A percentile compares a stretch with the other conserved stretches of the same genome.
phyloP scores from a whole-genome alignment of 345 rosid species.

The Salix caprea region DNA sequence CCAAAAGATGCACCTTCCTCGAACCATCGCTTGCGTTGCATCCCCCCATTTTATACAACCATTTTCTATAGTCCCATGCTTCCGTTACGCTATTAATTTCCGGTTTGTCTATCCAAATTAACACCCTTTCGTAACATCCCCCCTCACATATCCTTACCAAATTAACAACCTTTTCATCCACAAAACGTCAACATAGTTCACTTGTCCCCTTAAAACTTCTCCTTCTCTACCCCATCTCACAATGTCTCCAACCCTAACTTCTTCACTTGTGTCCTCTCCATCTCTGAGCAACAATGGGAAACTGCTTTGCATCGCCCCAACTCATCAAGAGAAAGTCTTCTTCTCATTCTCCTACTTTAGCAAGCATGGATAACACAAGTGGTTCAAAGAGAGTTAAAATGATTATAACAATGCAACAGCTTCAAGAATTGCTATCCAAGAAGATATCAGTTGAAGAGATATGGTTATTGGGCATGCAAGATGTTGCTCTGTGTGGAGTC shows the following conservation, averaged over 20 bases:
- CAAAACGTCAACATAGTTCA: neutral
- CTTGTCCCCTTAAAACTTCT: neutral
- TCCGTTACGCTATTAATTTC: neutral
- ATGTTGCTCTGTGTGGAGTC: neutral
- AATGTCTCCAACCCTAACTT: neutral
- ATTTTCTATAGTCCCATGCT: neutral
- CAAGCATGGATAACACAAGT: neutral
- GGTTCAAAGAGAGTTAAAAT: neutral
- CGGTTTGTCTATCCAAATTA: neutral
- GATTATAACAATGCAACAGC: conserved; percentile 14
- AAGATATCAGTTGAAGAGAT: conserved; percentile 2
- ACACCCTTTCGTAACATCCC: neutral
- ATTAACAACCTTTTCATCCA: neutral
- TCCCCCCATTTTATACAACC: neutral
- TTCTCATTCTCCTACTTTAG: neutral
- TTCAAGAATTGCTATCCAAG: conserved; percentile 13
- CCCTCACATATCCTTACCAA: neutral
- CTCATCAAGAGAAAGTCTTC: neutral
- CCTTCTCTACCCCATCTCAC: neutral
- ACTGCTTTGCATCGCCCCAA: conserved; percentile 1
- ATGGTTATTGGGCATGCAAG: neutral
- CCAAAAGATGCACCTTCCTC: neutral
- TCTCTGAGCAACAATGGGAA: neutral
- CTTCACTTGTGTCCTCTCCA: neutral
- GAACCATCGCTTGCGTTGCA: neutral